Base-by-base conservation (phyloP, 345 rosid genomes). In the Corymbia maculata region DNA sequence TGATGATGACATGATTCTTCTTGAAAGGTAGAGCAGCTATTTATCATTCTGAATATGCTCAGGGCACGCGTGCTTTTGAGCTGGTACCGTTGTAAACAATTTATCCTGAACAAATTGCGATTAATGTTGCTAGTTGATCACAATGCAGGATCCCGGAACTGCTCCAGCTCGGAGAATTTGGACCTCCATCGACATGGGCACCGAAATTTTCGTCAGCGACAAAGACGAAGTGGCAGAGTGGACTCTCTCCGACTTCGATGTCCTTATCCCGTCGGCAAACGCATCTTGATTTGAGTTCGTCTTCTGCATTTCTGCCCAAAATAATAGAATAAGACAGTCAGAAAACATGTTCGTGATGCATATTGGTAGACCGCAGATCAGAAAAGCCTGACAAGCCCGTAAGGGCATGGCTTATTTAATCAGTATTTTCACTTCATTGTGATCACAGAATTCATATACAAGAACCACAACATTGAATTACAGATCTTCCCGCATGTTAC, bases 131-230 rank as follows among this genome's bases (percentile, higher is more conserved):
- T 42, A 3, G 84, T 75, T 42, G 15, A 42, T 75, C 55, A 9
- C 49, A 49, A 87, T 88, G 50, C 89, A 95, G 98, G 95, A 95
- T 93, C 96, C 95, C 13, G 94, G 91, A 70, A 94, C 95, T 64
- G 30, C 22, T 53, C 94, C 94, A 11, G 96, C 94, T 11, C 92
- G 91, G 92, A 94, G 98, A 88, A 92, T 93, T 12, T 95, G 98
- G 96, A 91, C 94, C 88, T 94, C 98, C 5, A 90, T 96, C 7
- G 95, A 96, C 89, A 85, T 88, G 89, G 98, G 97, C 75, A 95
- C 97, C 3, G 96, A 95, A 88, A 93, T 95, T 87, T 94, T 92
- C 61, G 87, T 91, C 15, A 93, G 93, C 51, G 51, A 87, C 85
- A 87, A 91, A 90, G 92, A 92, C 44, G 95, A 93, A 87, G 90